phyloP scores from a whole-genome alignment of 2,329 filamentous ascomycete species.

The Epichloe bromicola region DNA sequence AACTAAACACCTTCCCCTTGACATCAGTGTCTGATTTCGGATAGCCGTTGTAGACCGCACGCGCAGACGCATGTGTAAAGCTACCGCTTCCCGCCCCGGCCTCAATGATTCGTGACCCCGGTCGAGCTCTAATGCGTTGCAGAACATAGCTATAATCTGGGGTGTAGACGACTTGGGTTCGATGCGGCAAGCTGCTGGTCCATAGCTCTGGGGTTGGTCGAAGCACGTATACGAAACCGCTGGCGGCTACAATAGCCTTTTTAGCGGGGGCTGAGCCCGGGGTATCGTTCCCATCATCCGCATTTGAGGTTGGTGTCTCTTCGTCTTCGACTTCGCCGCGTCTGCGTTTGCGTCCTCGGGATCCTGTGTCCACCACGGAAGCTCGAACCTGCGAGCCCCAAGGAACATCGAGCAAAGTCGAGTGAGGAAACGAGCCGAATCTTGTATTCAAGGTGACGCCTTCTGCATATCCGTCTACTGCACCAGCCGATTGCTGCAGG shows the following conservation, averaged over 20 bases:
- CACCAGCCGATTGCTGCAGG: slow-evolving; percentile 46
- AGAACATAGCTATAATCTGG: slow-evolving; percentile 79
- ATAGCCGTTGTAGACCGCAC: slow-evolving; percentile 65
- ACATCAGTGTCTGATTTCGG: slow-evolving; percentile 30
- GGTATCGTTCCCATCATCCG: slow-evolving; percentile 21
- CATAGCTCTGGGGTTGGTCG: slow-evolving; percentile 71
- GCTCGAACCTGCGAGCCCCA: slow-evolving; percentile 92
- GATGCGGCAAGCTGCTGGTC: slow-evolving; percentile 67
- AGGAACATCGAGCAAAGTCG: slow-evolving; percentile 60
- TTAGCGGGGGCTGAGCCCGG: slow-evolving; percentile 25
- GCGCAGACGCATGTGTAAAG: slow-evolving; percentile 66
- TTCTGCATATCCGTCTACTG: slow-evolving; percentile 59
- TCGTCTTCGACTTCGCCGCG: slow-evolving; percentile 30
- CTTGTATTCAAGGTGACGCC: slow-evolving; percentile 79
- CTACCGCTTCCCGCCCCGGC: slow-evolving; percentile 73
- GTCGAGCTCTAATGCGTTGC: slow-evolving; percentile 60
- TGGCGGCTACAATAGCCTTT: slow-evolving; percentile 39
- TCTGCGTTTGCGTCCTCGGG: slow-evolving; percentile 62
- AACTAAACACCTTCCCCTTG: slow-evolving; percentile 65
- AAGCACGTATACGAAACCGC: slow-evolving; percentile 67
- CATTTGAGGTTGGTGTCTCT: slow-evolving; percentile 23
- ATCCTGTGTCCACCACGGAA: slow-evolving; percentile 81
- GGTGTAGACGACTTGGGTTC: slow-evolving; percentile 78
- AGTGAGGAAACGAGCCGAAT: slow-evolving; percentile 82
- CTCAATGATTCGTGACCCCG: slow-evolving; percentile 63